Evolutionary conservation across 139 green algal species (phyloP).

Genomic region (Haematococcus sp.): DNA sequence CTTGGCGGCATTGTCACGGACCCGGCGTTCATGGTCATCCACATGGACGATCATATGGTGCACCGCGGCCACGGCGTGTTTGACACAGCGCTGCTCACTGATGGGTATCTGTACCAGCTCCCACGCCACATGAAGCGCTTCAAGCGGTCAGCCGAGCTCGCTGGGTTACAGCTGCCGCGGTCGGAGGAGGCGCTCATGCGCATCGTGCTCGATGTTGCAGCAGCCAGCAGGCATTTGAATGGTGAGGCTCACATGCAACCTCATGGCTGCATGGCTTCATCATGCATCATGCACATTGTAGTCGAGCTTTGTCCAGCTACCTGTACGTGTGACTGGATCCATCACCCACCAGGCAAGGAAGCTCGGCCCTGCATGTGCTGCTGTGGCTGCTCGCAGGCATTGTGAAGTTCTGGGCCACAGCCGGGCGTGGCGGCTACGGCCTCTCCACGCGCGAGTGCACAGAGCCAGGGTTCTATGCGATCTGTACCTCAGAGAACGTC

Average conservation of each 20-base stretch:
- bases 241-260: conserved; percentile 43
- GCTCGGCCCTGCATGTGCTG: background rate
- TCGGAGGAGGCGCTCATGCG: conserved; percentile 48
- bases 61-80: conserved; percentile 82
- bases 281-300: background rate
- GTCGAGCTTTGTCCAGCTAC: too few species aligned
- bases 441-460: conserved; percentile 35
- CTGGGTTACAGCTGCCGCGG: conserved; percentile 53
- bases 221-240: conserved; percentile 61
- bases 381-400: conserved; percentile 13
- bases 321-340: too few species aligned
- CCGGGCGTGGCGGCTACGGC: conserved; percentile 67
- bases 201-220: conserved; percentile 77
- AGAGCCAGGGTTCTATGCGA: conserved; percentile 60
- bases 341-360: too few species aligned
- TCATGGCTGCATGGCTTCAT: background rate
- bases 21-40: conserved; percentile 70
- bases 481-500: conserved; percentile 44
- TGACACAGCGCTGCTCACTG: conserved; percentile 65
- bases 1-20: conserved; percentile 82
- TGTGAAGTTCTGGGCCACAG: conserved; percentile 68
- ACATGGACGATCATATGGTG: conserved; percentile 89
- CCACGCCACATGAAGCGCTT: conserved; percentile 67
- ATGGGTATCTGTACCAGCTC: conserved; percentile 81
- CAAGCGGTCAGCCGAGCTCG: conserved; percentile 39